Percentiles rank a stretch among this genome's conserved stretches.
Conservation (phyloP, 1,284 basidiomycete genomes). For the Fomitopsis palustris region DNA sequence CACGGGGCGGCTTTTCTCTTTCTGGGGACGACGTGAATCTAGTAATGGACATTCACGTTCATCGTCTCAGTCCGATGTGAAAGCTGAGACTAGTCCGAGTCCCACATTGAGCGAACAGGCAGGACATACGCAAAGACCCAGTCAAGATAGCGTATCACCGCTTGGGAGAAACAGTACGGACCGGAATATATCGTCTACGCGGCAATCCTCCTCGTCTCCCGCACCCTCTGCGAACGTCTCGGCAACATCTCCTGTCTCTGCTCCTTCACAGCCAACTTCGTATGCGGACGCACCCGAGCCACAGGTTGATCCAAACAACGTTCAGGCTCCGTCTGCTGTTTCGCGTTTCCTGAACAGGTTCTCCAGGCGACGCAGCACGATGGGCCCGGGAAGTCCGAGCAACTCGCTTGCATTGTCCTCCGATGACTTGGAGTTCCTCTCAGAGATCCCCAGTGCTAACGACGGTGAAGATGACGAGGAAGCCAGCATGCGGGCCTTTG, state of each 20-base stretch:
- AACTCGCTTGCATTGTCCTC: constrained; percentile 60
- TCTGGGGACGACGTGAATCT: constrained; percentile 52
- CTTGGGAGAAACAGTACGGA: constrained; percentile 5
- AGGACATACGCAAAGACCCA: constrained; percentile 13
- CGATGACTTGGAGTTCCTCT: constrained; percentile 73
- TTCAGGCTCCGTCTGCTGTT: constrained; percentile 46
- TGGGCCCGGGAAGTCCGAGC: constrained; percentile 34
- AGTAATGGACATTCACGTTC: constrained; percentile 17
- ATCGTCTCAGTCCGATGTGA: constrained; percentile 2
- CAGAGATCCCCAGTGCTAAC: constrained; percentile 58
- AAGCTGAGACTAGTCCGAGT: constrained; percentile 6
- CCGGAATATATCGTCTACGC: constrained; percentile 7
- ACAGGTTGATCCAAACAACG: constrained; percentile 14
- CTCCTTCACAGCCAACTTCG: constrained; percentile 9
- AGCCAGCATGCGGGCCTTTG: constrained; percentile 31
- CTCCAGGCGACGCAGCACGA: constrained; percentile 41
- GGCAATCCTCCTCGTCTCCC: constrained; percentile 6
- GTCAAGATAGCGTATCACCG: constrained; percentile 20
- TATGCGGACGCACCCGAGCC: constrained; percentile 24
- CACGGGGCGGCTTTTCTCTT: constrained; percentile 59
- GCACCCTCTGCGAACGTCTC: constrained; percentile 7
- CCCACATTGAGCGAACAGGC: constrained; percentile 9
- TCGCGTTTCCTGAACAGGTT: constrained; percentile 72
- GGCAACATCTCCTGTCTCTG: neutral
- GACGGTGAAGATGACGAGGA: constrained; percentile 35